Evolutionary conservation across 441 rosid genomes (phyloP), one percentile per base, ranked within the genome.

Genomic region (Syzygium syzygioides): DNA sequence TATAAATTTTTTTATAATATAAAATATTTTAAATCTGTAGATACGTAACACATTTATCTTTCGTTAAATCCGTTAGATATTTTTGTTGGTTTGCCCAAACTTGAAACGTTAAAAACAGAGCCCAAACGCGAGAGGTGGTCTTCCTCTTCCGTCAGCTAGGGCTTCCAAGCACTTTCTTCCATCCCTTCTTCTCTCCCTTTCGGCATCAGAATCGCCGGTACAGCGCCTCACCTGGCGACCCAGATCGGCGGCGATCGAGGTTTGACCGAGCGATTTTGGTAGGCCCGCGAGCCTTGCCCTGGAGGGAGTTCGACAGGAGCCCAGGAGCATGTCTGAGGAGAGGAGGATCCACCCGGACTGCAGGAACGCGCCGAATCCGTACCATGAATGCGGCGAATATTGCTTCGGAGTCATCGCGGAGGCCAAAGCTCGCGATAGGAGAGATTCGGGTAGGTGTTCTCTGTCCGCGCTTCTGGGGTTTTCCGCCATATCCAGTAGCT

Each of bases 391-490:
- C 92, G 86, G 92, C 52, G 52, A 84, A 85, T 88, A 55, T n/a
- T 87, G 91, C 87, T 62, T 95, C 56, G 89, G 87, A 88, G 93
- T 94, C 86, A 95, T 95, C 14, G 95, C 94, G 32, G 95, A 92
- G 92, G 95, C 93, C 9, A 93, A 92, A 90, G 93, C 93, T 25
- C 92, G 32, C 50, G 94, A 89, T 60, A 91, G 91, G 86, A 85
- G 90, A 85, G 93, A 91, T 60, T 20, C 91, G 86, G 92, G 93
- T 80, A 85, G 18, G 84, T 13, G 84, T 76, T 76, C 53, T 66
- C 79, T 1, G 25, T 28, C 50, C 18, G 48, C 32, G 48, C 56
- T 55, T 79, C 50, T 26, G 53, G 53, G 19, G 20, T 7, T 25
- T 85, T 86, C 87, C 14, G 37, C 87, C 55, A 55, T 88, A 41